These are phyloP conservation scores for Phylloporus rhodoxanthus DNA, from an alignment of 768 basidiomycete species.

Conservation along the genomic window DNA sequence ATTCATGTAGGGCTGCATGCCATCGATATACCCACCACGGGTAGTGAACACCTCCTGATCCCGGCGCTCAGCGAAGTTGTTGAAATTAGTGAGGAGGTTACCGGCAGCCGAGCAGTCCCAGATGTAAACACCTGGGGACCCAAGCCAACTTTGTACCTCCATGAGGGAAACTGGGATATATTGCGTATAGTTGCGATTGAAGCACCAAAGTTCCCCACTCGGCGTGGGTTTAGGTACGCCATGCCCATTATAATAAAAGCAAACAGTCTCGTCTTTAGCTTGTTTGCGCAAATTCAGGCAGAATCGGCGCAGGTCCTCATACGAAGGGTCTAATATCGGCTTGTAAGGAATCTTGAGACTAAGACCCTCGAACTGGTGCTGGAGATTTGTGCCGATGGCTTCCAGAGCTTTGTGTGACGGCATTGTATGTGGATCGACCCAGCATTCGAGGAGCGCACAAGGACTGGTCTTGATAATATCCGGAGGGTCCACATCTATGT, in stretches of 20 bases:
- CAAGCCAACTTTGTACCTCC: slow-evolving; percentile 91
- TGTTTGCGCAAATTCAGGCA: slow-evolving; percentile 78
- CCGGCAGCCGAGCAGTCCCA: slow-evolving; percentile 99
- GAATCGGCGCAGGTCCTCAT: slow-evolving; percentile 87
- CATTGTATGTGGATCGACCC: slow-evolving; percentile 94
- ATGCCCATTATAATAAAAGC: slow-evolving; percentile 98
- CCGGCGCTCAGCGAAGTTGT: slow-evolving; percentile 66
- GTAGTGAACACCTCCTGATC: slow-evolving; percentile 58
- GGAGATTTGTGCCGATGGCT: slow-evolving; percentile 86
- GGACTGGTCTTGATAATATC: slow-evolving; percentile 97
- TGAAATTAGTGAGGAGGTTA: slow-evolving; percentile 86
- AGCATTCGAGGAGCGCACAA: slow-evolving; percentile 90
- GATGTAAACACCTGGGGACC: slow-evolving; percentile 92
- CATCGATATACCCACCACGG: slow-evolving; percentile 55
- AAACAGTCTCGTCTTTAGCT: slow-evolving; percentile 87
- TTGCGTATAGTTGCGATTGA: slow-evolving; percentile 95
- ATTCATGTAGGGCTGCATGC: slow-evolving; percentile 68
- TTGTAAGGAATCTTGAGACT: slow-evolving; percentile 94
- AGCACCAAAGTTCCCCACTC: slow-evolving; percentile 97
- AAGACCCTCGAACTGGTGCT: slow-evolving; percentile 93
- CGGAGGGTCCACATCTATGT: slow-evolving; percentile 96
- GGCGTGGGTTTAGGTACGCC: slow-evolving; percentile 96
- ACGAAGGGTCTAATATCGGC: slow-evolving; percentile 89
- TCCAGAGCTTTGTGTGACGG: slow-evolving; percentile 91
- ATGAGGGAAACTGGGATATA: slow-evolving; percentile 95